A percentile compares a stretch with the other conserved stretches of the same genome.
These are phyloP conservation scores for Colletotrichum sp. DNA, from an alignment of 2,329 filamentous ascomycete genomes.

Conservation along the genomic window DNA sequence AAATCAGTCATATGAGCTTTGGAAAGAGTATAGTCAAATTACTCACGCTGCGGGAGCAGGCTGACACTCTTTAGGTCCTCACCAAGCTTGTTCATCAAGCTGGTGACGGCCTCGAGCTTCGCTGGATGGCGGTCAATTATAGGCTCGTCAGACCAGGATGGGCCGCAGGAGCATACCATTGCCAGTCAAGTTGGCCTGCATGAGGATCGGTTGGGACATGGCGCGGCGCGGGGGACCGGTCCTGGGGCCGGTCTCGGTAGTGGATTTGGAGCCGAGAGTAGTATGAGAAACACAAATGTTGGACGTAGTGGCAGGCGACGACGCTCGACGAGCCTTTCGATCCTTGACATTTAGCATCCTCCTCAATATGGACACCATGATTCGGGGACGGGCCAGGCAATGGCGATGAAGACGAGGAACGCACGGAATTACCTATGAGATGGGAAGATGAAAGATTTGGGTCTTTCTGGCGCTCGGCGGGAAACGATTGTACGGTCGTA, in stretches of 20 bases:
- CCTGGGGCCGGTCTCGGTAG: not conserved
- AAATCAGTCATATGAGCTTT: constrained; percentile 60
- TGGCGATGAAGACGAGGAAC: not conserved
- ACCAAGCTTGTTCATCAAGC: constrained; percentile 66
- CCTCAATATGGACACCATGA: not conserved
- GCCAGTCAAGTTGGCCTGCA: constrained; percentile 13
- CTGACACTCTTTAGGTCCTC: constrained; percentile 65
- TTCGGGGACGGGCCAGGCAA: not conserved
- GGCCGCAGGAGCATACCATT: not conserved
- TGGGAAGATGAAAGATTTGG: not conserved
- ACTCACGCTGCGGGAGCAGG: constrained; percentile 45
- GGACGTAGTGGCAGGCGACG: not conserved
- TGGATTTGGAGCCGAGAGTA: not conserved
- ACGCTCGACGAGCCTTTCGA: not conserved
- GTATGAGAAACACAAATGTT: not conserved
- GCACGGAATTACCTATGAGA: not conserved
- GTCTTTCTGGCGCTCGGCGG: not conserved
- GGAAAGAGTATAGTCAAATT: constrained; percentile 47
- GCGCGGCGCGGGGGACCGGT: not conserved
- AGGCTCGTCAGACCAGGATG: too few relatives aligned
- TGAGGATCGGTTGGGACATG: constrained; percentile 10
- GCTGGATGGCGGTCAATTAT: constrained; percentile 42
- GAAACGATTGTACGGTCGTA: not conserved
- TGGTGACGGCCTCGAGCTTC: constrained; percentile 72
- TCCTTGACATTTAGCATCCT: constrained; percentile 8